A percentile compares a stretch with the other conserved stretches of the same genome.
Evolutionary conservation across 495 filamentous ascomycete genomes (phyloP).

Genomic region (Penicillium maclennaniae): DNA sequence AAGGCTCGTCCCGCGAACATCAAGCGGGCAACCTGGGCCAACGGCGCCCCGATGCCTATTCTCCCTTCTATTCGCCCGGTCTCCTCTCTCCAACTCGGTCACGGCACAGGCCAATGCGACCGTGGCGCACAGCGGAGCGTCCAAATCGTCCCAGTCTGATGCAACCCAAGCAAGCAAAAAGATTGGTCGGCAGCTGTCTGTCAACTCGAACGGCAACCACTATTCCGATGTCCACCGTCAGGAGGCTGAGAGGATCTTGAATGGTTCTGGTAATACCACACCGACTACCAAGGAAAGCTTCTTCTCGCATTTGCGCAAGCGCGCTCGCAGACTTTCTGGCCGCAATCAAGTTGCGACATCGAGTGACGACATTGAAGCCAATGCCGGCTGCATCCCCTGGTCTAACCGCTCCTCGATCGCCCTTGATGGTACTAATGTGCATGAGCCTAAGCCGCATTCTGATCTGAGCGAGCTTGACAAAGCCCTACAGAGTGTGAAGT

Average conservation of each 20-base stretch:
- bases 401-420: conserved; percentile 80
- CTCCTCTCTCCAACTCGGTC: conserved; percentile 80
- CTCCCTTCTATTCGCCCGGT: conserved; percentile 93
- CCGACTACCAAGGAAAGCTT: conserved; percentile 77
- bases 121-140: conserved; percentile 25
- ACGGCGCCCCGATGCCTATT: conserved; percentile 94
- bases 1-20: conserved; percentile 59
- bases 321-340: conserved; percentile 87
- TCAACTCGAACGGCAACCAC: conserved; percentile 90
- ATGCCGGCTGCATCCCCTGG: conserved; percentile 88
- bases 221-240: conserved; percentile 83
- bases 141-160: conserved; percentile 35
- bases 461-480: conserved; percentile 68
- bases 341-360: conserved; percentile 74
- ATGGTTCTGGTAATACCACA: conserved; percentile 70
- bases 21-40: conserved; percentile 88
- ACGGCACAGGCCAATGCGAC: conserved; percentile 74
- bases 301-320: conserved; percentile 95
- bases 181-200: conserved; percentile 90
- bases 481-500: conserved; percentile 67
- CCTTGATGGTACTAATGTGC: conserved; percentile 57
- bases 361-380: conserved; percentile 83
- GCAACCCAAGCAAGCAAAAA: conserved; percentile 72
- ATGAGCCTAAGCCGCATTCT: conserved; percentile 49
- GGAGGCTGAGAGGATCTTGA: conserved; percentile 87